Evolutionary conservation across 2,329 filamentous ascomycete species (phyloP), one percentile per base, ranked within the genome.

Genomic region (Amphichorda felina): DNA sequence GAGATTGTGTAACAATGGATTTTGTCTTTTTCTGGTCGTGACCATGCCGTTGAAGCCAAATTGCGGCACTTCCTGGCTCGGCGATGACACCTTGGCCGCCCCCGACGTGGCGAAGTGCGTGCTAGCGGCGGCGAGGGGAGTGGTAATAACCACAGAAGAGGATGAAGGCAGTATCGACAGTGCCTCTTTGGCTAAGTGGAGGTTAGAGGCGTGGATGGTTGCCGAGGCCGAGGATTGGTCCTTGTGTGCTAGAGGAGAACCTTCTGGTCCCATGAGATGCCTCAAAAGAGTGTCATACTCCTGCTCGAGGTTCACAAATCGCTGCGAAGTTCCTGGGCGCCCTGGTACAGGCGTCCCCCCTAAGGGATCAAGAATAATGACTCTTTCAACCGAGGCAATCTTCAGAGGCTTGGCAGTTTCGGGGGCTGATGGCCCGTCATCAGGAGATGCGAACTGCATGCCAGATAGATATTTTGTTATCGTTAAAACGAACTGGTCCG

Each of bases 1-100:
- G 2, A 98, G 74, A 48, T 95, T 96, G 58, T 98, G 87, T 31
- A 98, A 91, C 2, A 98, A 65, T 0, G 88, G 87, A 48, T 98
- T 98, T 49, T 72, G 69, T 38, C 63, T 66, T 32, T 61, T 63
- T 38, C 71, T 60, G 0, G 71, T 75, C 16, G 64, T 66, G 3
- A 75, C 70, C 40, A 68, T 69, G 19, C 60, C 63, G 2, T 66
- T 59, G 15, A 65, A 59, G 1, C 57, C 57, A 43, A 52, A 56
- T 70, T 61, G 54, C 70, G 66, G 36, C 71, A 13, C 14, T 27
- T 30, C 11, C 5, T 30, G n/a, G 2, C 8, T 8, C 17, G 27
- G 16, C 8, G 28, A 16, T 9, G 25, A 16, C 10, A 9, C 19
- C 14, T 14, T 13, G n/a, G n/a, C n/a, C 13, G 16, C 21, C 15